Conservation (phyloP, 129 eudicot genomes). For the Flaveria robusta region DNA sequence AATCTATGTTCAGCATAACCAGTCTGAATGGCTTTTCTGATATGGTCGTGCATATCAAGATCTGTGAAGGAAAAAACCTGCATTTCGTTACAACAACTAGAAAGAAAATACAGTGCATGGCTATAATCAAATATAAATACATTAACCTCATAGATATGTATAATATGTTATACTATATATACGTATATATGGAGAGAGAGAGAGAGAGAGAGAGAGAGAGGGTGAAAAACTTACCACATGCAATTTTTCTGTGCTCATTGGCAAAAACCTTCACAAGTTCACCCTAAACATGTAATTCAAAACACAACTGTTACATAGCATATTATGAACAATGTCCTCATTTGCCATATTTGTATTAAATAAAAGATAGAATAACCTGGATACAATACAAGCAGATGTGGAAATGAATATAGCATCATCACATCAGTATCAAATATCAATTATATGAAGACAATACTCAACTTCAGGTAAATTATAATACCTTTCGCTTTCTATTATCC, state of each 20-base stretch:
- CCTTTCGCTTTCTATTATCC: slow-evolving; percentile 91
- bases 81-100: slow-evolving; percentile 2
- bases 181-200: background rate
- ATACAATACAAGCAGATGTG: background rate
- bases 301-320: slow-evolving; percentile 6
- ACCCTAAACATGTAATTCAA: slow-evolving; percentile 58
- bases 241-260: slow-evolving; percentile 80
- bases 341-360: background rate
- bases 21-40: slow-evolving; percentile 53
- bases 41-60: slow-evolving; percentile 64
- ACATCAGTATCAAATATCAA: background rate
- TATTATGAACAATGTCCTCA: background rate
- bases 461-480: slow-evolving; percentile 18
- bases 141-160: background rate
- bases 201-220: background rate
- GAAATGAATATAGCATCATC: background rate
- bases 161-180: background rate
- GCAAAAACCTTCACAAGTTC: slow-evolving; percentile 88
- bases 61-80: slow-evolving; percentile 45
- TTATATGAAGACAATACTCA: slow-evolving; percentile 17
- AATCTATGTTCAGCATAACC: slow-evolving; percentile 73
- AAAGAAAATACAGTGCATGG: background rate
- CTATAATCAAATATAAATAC: background rate
- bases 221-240: slow-evolving; percentile 63
- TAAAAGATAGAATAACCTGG: background rate